Base-by-base conservation (phyloP, 2,329 filamentous ascomycete species). In the Pseudocercospora vitis region DNA sequence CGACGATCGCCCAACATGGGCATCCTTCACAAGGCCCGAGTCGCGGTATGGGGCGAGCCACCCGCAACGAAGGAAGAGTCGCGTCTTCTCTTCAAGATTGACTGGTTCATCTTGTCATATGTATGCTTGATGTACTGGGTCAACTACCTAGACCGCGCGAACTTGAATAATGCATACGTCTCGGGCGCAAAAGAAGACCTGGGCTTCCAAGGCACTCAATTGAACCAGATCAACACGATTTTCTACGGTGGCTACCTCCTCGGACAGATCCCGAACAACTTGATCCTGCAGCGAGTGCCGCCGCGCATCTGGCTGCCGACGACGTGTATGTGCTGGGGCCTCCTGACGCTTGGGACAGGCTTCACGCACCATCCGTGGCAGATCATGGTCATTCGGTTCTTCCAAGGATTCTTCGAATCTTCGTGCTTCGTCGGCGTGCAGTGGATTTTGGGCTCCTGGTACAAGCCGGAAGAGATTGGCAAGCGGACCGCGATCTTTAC, bases 401-500 rank as follows among this genome's bases (percentile, higher is more conserved):
- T 76, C 56, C 73, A 75, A 49, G 66, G 63, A 4, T 60, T 62
- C 50, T 61, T 65, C 26, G 64, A 66, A 32, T 58, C 64, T n/a
- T 61, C 57, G 26, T 64, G 60, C 31, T 66, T 66, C 37, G 60
- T 65, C 1, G 63, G 64, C 26, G 62, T 63, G 18, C 62, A 64
- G 9, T 65, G 61, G 60, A 61, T 65, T 33, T 45, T 65, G 3
- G 64, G 59, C 5, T 55, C 50, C 3, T 65, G 63, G 60, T 63
- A 63, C 26, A 63, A 63, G 28, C 61, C 60, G 9, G 55, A 62
- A 7, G 59, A 62, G 53, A 76, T 85, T 0, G 82, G 81, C 3
- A 85, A 85, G 65, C 75, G 83, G 3, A 80, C 74, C 23, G 82
- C 80, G 6, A 78, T 86, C 48, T 85, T 85, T 65, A 83, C 81